Base-by-base conservation (phyloP, 495 filamentous ascomycete genomes). In the Bathelium albidoporum region DNA sequence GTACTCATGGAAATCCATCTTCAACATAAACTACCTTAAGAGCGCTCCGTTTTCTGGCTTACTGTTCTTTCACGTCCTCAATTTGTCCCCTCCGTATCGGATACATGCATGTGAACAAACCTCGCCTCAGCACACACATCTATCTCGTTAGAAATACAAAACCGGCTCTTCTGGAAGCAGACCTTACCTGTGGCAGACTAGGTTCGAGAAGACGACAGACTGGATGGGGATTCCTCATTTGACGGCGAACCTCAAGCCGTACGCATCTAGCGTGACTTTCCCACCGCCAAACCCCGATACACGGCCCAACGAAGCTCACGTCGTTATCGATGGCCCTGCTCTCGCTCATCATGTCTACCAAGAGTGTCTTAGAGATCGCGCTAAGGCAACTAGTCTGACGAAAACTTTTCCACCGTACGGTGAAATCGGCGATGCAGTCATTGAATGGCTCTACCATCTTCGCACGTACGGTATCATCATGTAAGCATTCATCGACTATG, bases 321-420 rank as follows among this genome's bases (percentile, higher is more conserved):
- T 89, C 5, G 83, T 87, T 39, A 82, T 95, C 59, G 90, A 95
- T 66, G 90, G 90, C 0, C 89, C 90, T 0, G 85, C 82, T 14
- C 77, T 95, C 22, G 87, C 88, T 4, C 85, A 91, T 66, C 82
- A 89, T 69, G 75, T 93, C 41, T 83, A 86, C 53, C 72, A 80
- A 12, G 72, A 82, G 14, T 78, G 86, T 32, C 71, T 85, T 4
- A 73, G 69, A 4, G 72, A 72, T 78, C 72, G 58, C 45, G 72
- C 11, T 58, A 45, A 58, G 55, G 63, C 61, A 36, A 60, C 66
- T 55, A 78, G 71, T 75, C 76, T 69, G 55, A 75, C 80, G 69
- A 84, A 84, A 45, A 67, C 77, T 1, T 78, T 82, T 10, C 85
- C 88, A 7, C 77, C 82, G 0, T 93, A 91, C 70, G 65, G 76